Percentiles rank a stretch among this genome's conserved stretches.
Evolutionary conservation across 2,329 filamentous ascomycete genomes (phyloP).

Genomic region (Calonectria pauciramosa): DNA sequence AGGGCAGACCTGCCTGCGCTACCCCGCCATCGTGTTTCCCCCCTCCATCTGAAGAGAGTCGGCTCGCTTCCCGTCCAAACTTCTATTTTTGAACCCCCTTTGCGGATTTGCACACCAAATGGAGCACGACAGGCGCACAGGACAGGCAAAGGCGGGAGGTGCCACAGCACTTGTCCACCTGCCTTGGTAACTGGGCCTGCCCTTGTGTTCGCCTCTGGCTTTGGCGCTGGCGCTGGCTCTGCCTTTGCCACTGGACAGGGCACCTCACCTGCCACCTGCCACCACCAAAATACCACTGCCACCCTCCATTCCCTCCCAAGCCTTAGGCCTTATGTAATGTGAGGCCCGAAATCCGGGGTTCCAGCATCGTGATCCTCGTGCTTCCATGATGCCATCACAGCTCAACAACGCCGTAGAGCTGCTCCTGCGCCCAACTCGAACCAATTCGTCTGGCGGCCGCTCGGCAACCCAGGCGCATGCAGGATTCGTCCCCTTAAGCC

Average conservation of each 20-base stretch:
- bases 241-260: slow-evolving; percentile 4
- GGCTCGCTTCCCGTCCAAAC: slow-evolving; percentile 18
- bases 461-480: slow-evolving; percentile 17
- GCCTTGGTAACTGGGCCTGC: slow-evolving; percentile 5
- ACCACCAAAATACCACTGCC: slow-evolving; percentile 12
- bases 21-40: slow-evolving; percentile 32
- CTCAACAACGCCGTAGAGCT: neutral
- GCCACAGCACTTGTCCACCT: slow-evolving; percentile 9
- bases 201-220: neutral
- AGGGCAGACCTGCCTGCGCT: slow-evolving; percentile 21
- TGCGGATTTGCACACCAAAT: slow-evolving; percentile 28
- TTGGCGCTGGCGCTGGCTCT: neutral
- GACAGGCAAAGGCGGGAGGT: neutral
- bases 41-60: slow-evolving; percentile 21
- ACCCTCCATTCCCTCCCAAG: neutral
- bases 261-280: slow-evolving; percentile 10
- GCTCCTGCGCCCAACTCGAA: slow-evolving; percentile 26
- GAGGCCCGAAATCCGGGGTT: slow-evolving; percentile 20
- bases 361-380: slow-evolving; percentile 23
- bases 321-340: slow-evolving; percentile 27
- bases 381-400: slow-evolving; percentile 26
- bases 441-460: slow-evolving; percentile 21
- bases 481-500: slow-evolving; percentile 13
- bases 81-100: slow-evolving; percentile 29
- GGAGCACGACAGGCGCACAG: slow-evolving; percentile 5